These are phyloP conservation scores for Cyathus striatus DNA, from an alignment of 768 basidiomycete species.

Conservation along the genomic window DNA sequence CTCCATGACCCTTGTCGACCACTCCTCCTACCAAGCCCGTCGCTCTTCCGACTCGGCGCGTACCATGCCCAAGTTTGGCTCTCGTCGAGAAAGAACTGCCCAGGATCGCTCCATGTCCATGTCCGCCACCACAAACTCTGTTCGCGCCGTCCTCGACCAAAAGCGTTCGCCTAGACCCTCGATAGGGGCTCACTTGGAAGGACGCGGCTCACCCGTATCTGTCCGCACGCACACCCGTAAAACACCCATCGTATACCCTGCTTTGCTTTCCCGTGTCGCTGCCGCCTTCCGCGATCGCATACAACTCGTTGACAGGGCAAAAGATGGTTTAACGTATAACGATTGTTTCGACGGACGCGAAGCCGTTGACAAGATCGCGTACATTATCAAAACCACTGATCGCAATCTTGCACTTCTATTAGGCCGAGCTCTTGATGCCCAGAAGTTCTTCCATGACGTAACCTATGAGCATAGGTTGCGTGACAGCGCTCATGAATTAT, in stretches of 20 bases:
- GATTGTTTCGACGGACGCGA: conserved; percentile 96
- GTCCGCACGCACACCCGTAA: conserved; percentile 40
- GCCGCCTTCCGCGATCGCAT: conserved; percentile 89
- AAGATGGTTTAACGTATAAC: conserved; percentile 95
- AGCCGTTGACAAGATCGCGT: conserved; percentile 94
- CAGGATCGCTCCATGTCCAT: conserved; percentile 78
- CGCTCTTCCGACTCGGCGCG: conserved; percentile 70
- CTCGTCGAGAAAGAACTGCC: conserved; percentile 52
- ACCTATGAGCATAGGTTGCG: conserved; percentile 96
- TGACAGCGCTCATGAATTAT: conserved; percentile 84
- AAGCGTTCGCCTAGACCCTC: conserved; percentile 26
- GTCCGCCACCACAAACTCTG: conserved; percentile 52
- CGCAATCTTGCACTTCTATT: conserved; percentile 91
- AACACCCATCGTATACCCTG: conserved; percentile 88
- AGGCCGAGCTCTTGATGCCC: conserved; percentile 94
- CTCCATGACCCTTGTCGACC: conserved; percentile 15
- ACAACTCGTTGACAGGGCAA: conserved; percentile 69
- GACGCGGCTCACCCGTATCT: conserved; percentile 34
- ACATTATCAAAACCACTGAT: conserved; percentile 98
- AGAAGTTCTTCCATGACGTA: conserved; percentile 99
- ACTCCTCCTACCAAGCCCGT: conserved; percentile 27
- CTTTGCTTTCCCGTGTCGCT: conserved; percentile 89
- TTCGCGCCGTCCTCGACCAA: conserved; percentile 42
- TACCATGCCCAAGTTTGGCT: conserved; percentile 47
- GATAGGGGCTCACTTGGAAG: conserved; percentile 29